Base-by-base conservation (phyloP, 192 early-diverging fungal genomes). In the Diversispora eburnea region DNA sequence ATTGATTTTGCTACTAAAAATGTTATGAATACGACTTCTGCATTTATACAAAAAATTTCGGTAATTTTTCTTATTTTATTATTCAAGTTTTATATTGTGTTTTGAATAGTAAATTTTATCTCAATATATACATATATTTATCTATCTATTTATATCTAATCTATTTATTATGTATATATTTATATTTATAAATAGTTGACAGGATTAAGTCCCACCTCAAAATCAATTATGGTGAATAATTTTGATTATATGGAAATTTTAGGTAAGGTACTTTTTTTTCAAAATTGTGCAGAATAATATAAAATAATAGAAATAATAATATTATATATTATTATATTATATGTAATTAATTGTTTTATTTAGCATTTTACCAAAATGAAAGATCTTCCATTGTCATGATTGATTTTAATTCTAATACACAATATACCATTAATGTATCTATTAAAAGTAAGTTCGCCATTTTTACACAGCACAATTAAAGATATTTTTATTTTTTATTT, bases 361-460 rank as follows among this genome's bases (percentile, higher is more conserved):
- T 52, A 77, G 80, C 83, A 5, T 87, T 88, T 48, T 88, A 84
- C 67, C 87, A 88, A 72, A 78, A 84, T 46, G 83, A 79, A 55
- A 77, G 78, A 51, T 64, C 80, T 19, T 75, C 74, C 42, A 52
- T 87, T 43, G 75, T 83, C 33, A 61, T 88, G 5, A 67, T 87
- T 1, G 87, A 88, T 58, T 88, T 88, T 47, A 86, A 85, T 67
- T 80, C 83, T 0, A 81, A 77, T 33, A 75, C 75, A 17, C 83
- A 86, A 54, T 75, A 84, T 58, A 83, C 73, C 12, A 77, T 88
- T 19, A 77, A 71, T n/a, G n/a, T 83, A 1, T 86, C 87, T 54
- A 51, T 81, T 9, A 82, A 83, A 19, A 76, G 72, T 70, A 75
- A 63, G 22, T 70, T 19, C 52, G 45, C 8, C 10, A 62, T 61